Evolutionary conservation across 495 filamentous ascomycete species (phyloP), one percentile per base, ranked within the genome.

Genomic region (Talaromyces stipitatus): DNA sequence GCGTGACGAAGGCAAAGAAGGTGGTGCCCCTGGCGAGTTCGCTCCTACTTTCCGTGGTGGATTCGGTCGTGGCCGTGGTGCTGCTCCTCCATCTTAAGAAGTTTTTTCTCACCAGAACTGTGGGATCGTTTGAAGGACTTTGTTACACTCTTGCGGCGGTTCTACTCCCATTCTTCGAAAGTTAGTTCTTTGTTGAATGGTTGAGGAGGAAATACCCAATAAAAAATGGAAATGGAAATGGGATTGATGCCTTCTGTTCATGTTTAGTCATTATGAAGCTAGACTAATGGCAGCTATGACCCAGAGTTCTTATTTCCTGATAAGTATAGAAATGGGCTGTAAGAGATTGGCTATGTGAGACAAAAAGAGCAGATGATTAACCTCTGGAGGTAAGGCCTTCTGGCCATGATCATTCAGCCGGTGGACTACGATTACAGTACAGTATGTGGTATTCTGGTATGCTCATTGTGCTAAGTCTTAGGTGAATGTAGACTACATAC

Each of bases 21-120:
- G 92, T 69, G 92, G 87, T 81, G 88, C 90, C 66, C 90, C 94
- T 65, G 89, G 90, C 74, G 91, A 91, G 74, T 98, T 96, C 78
- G 88, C 87, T 78, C 94, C 94, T 66, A 83, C 85, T 73, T 98
- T 98, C 87, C 90, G 90, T 84, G 88, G 90, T 79, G 90, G 89
- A 64, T 90, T 91, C 74, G 90, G 91, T 70, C 90, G 91, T 87
- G 92, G 91, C 72, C 86, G 89, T 80, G 82, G 82, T 72, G 83
- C 78, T 68, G 77, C 89, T 76, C 83, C 88, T 76, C 78, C 89
- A 65, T 86, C 55, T 57, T 57, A 51, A 51, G 26, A 24, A 16
- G 43, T 26, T 6, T 12, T 12, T 12, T 33, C 43, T 50, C 23
- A 10, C 16, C 16, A 26, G 28, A 28, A 12, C 10, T 22, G 9